Conservation (phyloP, 176 grass and related monocot genomes). For the Neostapfia colusana region DNA sequence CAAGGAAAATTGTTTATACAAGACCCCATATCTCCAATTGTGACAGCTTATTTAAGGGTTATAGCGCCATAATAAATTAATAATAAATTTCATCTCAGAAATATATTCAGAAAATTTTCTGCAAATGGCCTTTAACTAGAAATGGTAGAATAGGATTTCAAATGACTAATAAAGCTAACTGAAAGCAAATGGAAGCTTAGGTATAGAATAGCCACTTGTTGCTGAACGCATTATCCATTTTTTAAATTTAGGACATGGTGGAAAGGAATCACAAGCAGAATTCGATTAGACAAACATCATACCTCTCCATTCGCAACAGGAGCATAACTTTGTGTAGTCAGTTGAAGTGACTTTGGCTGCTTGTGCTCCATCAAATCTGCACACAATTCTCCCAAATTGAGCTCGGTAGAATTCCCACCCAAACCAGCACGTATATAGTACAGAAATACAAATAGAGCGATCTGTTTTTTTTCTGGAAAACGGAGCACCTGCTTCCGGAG, state of each 20-base stretch:
- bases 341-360: conserved; percentile 14
- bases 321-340: conserved; percentile 8
- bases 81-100: too few relatives aligned
- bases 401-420: not conserved
- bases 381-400: conserved; percentile 22
- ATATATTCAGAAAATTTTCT: not conserved
- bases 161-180: not conserved
- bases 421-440: not conserved
- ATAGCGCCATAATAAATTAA: not conserved
- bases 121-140: not conserved
- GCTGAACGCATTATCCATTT: not conserved
- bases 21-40: too few relatives aligned
- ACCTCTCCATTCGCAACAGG: conserved; percentile 44
- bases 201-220: not conserved
- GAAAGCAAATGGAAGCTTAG: conserved; percentile 8
- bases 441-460: conserved; percentile 33
- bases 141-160: not conserved
- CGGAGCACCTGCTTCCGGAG: conserved; percentile 45
- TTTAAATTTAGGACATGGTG: not conserved
- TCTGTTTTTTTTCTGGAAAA: conserved; percentile 18
- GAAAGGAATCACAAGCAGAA: not conserved
- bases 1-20: too few relatives aligned
- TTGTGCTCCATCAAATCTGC: conserved; percentile 45
- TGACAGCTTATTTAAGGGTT: not conserved
- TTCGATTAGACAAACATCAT: not conserved